These are phyloP conservation scores for Tilletia walkeri DNA, from an alignment of 1,284 basidiomycete genomes.

Conservation along the genomic window DNA sequence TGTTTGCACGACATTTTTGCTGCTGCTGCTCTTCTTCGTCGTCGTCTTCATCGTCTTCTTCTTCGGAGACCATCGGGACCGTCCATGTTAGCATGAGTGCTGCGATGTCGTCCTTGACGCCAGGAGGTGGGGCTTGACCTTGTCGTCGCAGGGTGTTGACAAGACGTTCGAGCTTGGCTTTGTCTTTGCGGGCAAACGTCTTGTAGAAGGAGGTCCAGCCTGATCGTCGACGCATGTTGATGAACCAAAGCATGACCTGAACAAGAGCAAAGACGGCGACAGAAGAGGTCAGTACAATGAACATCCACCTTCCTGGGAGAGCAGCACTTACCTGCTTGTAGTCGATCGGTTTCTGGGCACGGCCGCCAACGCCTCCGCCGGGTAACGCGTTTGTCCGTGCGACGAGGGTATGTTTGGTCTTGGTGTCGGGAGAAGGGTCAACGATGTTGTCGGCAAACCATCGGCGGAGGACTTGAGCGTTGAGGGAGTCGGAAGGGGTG, in stretches of 20 bases:
- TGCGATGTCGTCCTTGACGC: constrained; percentile 3
- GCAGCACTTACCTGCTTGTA: not conserved
- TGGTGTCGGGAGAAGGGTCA: constrained; percentile 39
- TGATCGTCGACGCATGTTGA: constrained; percentile 50
- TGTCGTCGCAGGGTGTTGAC: constrained; percentile 5
- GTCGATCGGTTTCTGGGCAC: not conserved
- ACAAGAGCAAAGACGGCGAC: constrained; percentile 17
- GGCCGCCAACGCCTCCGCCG: not conserved
- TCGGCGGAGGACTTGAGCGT: constrained; percentile 37
- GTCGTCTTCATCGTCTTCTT: not conserved
- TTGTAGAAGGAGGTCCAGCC: constrained; percentile 47
- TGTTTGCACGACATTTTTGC: not conserved
- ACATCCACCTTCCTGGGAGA: not conserved
- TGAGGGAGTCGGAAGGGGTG: constrained; percentile 21
- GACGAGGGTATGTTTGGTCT: constrained; percentile 37
- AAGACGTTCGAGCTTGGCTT: constrained; percentile 20
- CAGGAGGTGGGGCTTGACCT: not conserved
- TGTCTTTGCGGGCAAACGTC: constrained; percentile 35
- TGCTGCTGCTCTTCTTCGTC: constrained; percentile 19
- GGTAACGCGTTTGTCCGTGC: constrained; percentile 29
- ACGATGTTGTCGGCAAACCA: constrained; percentile 42
- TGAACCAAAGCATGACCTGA: constrained; percentile 52
- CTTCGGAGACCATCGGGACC: constrained; percentile 18
- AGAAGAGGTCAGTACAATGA: not conserved
- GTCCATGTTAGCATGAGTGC: constrained; percentile 26